Percentiles rank a stretch among this genome's conserved stretches.
Conservation (phyloP, 345 rosid species). For the Syzygium aqueum region DNA sequence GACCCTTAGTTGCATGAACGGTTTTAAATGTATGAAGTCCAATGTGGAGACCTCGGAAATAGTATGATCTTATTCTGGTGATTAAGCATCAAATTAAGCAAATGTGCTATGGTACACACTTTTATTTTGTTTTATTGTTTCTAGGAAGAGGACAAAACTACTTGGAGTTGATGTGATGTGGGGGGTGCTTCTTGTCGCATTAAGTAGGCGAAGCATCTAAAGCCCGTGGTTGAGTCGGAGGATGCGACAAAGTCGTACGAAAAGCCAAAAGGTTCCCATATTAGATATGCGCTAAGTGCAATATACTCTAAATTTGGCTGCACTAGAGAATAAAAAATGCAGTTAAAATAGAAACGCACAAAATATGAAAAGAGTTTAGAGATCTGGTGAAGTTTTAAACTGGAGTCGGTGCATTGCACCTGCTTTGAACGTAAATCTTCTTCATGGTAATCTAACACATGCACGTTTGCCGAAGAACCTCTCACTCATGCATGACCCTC, state of each 20-base stretch:
- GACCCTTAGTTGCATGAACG: neutral
- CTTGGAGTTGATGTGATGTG: neutral
- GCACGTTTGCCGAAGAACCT: neutral
- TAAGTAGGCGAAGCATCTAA: neutral
- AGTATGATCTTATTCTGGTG: neutral
- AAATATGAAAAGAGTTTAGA: neutral
- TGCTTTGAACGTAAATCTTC: neutral
- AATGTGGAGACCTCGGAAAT: neutral
- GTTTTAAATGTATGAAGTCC: neutral
- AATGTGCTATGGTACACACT: neutral
- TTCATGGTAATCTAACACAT: neutral
- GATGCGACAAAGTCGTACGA: neutral
- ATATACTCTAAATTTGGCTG: neutral
- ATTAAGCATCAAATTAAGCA: neutral
- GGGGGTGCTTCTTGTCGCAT: neutral
- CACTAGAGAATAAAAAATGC: neutral
- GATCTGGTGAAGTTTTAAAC: neutral
- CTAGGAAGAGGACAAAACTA: neutral
- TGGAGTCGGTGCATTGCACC: neutral
- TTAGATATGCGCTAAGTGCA: neutral
- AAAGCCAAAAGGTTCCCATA: neutral
- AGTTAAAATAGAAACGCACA: neutral
- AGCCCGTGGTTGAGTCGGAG: neutral
- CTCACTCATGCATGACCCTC: neutral
- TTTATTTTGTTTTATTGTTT: neutral